These are phyloP conservation scores for Inga oerstediana DNA, from an alignment of 306 rosid genomes.

Conservation along the genomic window DNA sequence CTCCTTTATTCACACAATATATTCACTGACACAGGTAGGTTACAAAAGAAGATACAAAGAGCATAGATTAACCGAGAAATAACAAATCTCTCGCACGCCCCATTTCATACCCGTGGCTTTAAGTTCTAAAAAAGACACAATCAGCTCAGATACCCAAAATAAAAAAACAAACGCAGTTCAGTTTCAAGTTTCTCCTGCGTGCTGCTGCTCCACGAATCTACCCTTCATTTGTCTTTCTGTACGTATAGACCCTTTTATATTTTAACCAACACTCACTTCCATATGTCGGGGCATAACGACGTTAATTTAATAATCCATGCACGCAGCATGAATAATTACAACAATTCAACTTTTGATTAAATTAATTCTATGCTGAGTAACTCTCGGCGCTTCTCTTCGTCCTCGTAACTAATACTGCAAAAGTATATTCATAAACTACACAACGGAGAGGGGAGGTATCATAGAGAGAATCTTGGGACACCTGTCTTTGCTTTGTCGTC, in stretches of 20 bases:
- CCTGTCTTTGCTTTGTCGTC: conserved; percentile 33
- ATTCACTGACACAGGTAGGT: background rate
- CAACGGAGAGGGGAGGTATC: background rate
- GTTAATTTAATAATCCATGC: conserved; percentile 42
- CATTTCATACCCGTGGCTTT: background rate
- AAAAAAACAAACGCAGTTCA: background rate
- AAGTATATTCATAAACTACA: conserved; percentile 24
- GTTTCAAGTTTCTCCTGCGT: background rate
- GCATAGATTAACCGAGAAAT: conserved; percentile 22
- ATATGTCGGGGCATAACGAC: conserved; percentile 44
- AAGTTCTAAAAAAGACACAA: conserved; percentile 1
- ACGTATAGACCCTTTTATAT: conserved; percentile 14
- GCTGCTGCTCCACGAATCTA: conserved; percentile 35
- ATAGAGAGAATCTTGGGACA: conserved; percentile 35
- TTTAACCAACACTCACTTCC: conserved; percentile 51
- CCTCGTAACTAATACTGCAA: conserved; percentile 16
- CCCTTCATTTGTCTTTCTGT: conserved; percentile 35
- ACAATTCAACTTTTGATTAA: background rate
- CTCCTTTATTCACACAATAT: background rate
- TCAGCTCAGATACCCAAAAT: background rate
- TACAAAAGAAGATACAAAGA: conserved; percentile 31
- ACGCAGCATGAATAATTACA: conserved; percentile 41
- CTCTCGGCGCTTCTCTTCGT: conserved; percentile 21
- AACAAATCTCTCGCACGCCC: conserved; percentile 29
- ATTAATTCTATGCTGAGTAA: conserved; percentile 7